Evolutionary conservation across 495 filamentous ascomycete genomes (phyloP).

Genomic region (Collariella sp.): DNA sequence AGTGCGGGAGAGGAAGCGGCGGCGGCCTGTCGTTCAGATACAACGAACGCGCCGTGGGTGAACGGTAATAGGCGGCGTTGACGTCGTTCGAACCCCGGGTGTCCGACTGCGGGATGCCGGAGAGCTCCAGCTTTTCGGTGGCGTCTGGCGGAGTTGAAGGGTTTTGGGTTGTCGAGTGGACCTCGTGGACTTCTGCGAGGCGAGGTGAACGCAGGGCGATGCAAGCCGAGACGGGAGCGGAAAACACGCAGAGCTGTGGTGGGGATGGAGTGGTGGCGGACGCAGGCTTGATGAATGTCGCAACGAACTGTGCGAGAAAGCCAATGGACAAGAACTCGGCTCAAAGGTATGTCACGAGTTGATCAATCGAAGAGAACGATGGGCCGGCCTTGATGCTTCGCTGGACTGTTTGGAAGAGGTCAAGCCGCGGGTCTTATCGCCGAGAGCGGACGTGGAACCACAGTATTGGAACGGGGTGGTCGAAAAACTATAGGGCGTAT

Average conservation of each 20-base stretch:
- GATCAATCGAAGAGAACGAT: too few relatives aligned
- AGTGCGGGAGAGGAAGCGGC: conserved; percentile 61
- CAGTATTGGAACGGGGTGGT: too few relatives aligned
- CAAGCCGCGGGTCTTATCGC: too few relatives aligned
- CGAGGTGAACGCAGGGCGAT: too few relatives aligned
- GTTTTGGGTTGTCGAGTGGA: too few relatives aligned
- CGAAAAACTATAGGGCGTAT: too few relatives aligned
- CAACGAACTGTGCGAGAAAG: neutral
- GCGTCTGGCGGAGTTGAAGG: neutral
- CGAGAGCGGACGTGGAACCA: too few relatives aligned
- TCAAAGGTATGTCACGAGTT: too few relatives aligned
- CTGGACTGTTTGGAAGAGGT: too few relatives aligned
- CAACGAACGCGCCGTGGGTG: conserved; percentile 59
- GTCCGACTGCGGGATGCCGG: conserved; percentile 83
- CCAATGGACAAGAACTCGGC: neutral
- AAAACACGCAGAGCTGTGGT: neutral
- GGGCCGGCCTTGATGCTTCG: too few relatives aligned
- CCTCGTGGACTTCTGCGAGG: too few relatives aligned
- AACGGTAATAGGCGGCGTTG: conserved; percentile 61
- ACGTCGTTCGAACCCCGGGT: conserved; percentile 76
- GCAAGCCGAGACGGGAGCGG: too few relatives aligned
- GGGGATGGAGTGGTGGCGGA: neutral
- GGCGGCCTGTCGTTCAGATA: conserved; percentile 68
- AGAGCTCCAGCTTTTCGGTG: conserved; percentile 98
- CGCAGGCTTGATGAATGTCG: neutral